Base-by-base conservation (phyloP, 768 basidiomycete genomes). In the Sistotremastrum niveocremeum region DNA sequence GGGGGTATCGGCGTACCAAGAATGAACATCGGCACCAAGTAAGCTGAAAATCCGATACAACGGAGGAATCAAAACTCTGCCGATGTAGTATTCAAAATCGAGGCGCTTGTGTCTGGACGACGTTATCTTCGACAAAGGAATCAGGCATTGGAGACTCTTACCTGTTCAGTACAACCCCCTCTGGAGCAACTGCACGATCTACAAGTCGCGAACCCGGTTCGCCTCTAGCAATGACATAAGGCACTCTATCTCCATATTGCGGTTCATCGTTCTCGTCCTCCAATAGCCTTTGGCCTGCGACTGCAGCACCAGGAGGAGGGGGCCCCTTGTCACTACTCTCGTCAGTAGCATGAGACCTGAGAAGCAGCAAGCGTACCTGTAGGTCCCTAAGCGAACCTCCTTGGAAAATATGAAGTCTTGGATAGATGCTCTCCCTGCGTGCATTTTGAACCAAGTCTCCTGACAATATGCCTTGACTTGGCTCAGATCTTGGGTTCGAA, bases 341-440 rank as follows among this genome's bases (percentile, higher is more conserved):
- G 39, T 1, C 35, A 7, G 29, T n/a, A 41, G 30, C 6, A 3
- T 29, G 31, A 30, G n/a, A 20, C 20, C 20, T 20, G 20, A 20
- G 20, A 20, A 45, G 8, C 40, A 36, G 33, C 42, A 34, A 45
- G 52, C 65, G 42, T 44, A 85, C 91, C 84, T 90, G 58, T 98
- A 98, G 1, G 84, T 86, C 8, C 95, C 95, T 71, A 98, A 72
- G 54, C 67, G 81, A 31, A 98, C 91, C 62, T 93, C 88, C 58
- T 94, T 94, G 0, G 94, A 81, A 52, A 97, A 90, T 34, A 90
- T 82, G 55, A 95, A 95, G 59, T 98, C 93, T 53, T 93, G 84
- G n/a, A 87, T 64, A 2, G 87, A 82, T 2, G 76, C 80, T 52
- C 74, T 79, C 49, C 86, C 80, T 47, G 87, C 80, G 39, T 91